Percentiles rank a stretch among this genome's conserved stretches.
phyloP scores from a whole-genome alignment of 176 grass and related monocot species.

The Thalia dealbata region DNA sequence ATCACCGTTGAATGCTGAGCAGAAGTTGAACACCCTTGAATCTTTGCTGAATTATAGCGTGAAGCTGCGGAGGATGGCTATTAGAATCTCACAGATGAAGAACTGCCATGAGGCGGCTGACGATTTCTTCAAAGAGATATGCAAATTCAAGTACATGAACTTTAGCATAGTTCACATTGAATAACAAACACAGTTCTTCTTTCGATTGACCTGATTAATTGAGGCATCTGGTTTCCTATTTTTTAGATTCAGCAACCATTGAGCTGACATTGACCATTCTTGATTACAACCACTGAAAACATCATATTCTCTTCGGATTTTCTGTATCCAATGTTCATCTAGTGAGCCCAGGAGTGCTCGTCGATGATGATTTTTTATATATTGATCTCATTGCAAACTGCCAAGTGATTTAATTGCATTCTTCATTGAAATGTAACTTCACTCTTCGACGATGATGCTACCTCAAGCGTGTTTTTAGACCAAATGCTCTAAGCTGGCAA shows the following conservation, averaged over 20 bases:
- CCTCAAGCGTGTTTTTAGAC: background rate
- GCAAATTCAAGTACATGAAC: constrained; percentile 83
- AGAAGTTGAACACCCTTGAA: constrained; percentile 79
- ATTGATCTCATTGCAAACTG: background rate
- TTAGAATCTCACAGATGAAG: constrained; percentile 98
- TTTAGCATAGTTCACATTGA: constrained; percentile 55
- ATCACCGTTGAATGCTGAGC: constrained; percentile 88
- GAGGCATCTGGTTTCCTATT: background rate
- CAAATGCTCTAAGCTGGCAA: background rate
- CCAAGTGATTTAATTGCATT: background rate
- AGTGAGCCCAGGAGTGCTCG: background rate
- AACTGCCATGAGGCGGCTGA: constrained; percentile 83
- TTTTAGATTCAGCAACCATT: constrained; percentile 5
- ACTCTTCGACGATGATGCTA: background rate
- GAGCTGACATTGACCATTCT: constrained; percentile 5
- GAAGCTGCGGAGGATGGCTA: constrained; percentile 56
- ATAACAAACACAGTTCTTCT: constrained; percentile 39
- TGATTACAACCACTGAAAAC: background rate
- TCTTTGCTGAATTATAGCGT: constrained; percentile 61
- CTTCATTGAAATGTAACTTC: background rate
- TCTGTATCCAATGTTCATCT: background rate
- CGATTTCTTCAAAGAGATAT: constrained; percentile 97
- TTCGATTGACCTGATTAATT: constrained; percentile 1
- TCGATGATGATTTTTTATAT: background rate
- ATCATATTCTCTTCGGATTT: constrained; percentile 3